A percentile compares a stretch with the other conserved stretches of the same genome.
These are phyloP conservation scores for Schizochytrium sp. DNA, from an alignment of 108 stramenopile species.

Conservation along the genomic window DNA sequence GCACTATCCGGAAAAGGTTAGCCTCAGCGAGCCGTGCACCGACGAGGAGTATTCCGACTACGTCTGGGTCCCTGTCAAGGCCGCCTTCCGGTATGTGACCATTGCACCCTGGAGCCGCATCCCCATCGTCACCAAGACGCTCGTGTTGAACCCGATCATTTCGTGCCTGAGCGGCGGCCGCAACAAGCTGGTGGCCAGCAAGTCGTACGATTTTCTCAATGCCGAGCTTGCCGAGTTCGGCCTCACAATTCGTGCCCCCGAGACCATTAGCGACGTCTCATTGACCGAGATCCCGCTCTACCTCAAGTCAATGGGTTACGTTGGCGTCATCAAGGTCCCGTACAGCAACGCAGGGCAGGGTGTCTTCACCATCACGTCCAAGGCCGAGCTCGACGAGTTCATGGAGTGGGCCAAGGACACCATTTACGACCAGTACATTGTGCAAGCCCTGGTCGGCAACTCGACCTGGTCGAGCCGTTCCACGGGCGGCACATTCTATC, in stretches of 20 bases:
- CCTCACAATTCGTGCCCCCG: neutral
- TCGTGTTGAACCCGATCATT: conserved; percentile 13
- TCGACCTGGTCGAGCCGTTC: neutral
- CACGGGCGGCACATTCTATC: conserved; percentile 18
- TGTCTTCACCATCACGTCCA: conserved; percentile 25
- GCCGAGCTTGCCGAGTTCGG: conserved; percentile 8
- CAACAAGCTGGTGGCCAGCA: conserved; percentile 27
- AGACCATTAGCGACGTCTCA: conserved; percentile 7
- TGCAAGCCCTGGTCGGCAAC: conserved; percentile 24
- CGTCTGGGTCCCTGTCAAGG: conserved; percentile 19
- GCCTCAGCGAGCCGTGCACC: neutral
- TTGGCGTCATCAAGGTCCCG: conserved; percentile 26
- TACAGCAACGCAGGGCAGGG: conserved; percentile 31
- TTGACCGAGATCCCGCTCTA: conserved; percentile 20
- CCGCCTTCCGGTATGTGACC: conserved; percentile 32
- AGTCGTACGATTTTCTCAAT: conserved; percentile 26
- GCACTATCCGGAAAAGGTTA: neutral
- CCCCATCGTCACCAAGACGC: conserved; percentile 17
- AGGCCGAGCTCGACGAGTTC: conserved; percentile 29
- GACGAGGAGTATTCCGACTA: neutral
- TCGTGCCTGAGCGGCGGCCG: conserved; percentile 27
- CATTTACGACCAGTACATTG: conserved; percentile 24
- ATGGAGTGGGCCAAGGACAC: conserved; percentile 20
- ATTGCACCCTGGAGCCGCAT: conserved; percentile 26
- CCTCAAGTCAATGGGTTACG: conserved; percentile 15